These are phyloP conservation scores for Solanum stenotomum DNA, from an alignment of 257 asterid genomes.

Conservation along the genomic window DNA sequence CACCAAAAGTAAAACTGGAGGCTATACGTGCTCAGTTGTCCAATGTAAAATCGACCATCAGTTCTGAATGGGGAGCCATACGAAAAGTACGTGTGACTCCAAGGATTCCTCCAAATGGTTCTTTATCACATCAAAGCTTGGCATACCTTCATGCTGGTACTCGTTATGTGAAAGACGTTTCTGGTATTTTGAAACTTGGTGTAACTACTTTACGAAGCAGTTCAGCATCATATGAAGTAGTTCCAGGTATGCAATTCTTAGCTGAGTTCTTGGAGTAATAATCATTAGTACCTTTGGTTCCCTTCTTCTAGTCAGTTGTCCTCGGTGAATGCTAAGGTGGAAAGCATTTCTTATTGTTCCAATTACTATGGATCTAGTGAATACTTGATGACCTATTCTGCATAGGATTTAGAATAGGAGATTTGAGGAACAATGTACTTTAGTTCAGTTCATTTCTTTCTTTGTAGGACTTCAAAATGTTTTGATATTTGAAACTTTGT, in stretches of 20 bases:
- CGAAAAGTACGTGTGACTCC: conserved; percentile 49
- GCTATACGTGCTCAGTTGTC: conserved; percentile 53
- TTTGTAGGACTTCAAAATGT: not conserved
- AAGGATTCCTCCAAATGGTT: conserved; percentile 32
- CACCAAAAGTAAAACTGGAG: conserved; percentile 59
- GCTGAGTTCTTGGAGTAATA: not conserved
- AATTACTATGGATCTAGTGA: not conserved
- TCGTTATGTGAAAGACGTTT: conserved; percentile 68
- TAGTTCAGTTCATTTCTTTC: not conserved
- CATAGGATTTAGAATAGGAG: not conserved
- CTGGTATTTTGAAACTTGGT: conserved; percentile 65
- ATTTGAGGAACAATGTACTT: not conserved
- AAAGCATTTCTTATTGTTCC: not conserved
- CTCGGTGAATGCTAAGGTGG: not conserved
- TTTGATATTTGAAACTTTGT: not conserved
- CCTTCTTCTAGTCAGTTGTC: not conserved
- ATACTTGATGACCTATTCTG: not conserved
- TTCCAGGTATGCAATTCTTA: conserved; percentile 46
- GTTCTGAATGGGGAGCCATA: conserved; percentile 66
- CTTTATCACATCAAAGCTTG: conserved; percentile 58
- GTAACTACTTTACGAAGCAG: conserved; percentile 59
- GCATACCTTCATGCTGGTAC: conserved; percentile 53
- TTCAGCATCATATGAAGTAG: conserved; percentile 52
- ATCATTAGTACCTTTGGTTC: not conserved
- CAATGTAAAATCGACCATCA: conserved; percentile 52